Evolutionary conservation across 495 filamentous ascomycete genomes (phyloP).

Genomic region (Halenospora varia): DNA sequence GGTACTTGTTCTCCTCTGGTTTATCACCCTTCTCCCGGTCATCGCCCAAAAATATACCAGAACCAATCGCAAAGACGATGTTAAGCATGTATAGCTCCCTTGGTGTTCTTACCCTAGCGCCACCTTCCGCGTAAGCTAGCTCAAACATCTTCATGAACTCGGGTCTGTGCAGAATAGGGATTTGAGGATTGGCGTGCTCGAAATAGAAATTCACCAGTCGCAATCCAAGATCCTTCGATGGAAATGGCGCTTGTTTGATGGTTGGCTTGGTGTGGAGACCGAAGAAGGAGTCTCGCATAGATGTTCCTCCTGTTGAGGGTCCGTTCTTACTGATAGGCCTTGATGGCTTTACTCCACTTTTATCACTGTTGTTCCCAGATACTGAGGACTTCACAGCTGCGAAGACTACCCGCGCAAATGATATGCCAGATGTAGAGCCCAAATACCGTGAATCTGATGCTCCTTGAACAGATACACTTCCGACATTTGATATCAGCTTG

Average conservation of each 20-base stretch:
- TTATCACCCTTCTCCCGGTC: slow-evolving; percentile 35
- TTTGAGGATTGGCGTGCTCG: slow-evolving; percentile 92
- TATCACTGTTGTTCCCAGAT: slow-evolving; percentile 51
- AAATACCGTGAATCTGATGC: slow-evolving; percentile 76
- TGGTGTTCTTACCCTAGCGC: slow-evolving; percentile 66
- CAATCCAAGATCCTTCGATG: slow-evolving; percentile 65
- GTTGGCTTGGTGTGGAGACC: slow-evolving; percentile 86
- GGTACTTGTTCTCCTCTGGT: slow-evolving; percentile 17
- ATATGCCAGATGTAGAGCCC: slow-evolving; percentile 85
- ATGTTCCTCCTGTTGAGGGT: slow-evolving; percentile 50
- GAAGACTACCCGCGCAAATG: slow-evolving; percentile 91
- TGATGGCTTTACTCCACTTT: slow-evolving; percentile 25
- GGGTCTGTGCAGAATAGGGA: slow-evolving; percentile 81
- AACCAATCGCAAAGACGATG: slow-evolving; percentile 97
- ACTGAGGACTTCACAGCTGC: slow-evolving; percentile 89
- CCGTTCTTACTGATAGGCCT: slow-evolving; percentile 21
- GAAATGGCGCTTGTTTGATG: slow-evolving; percentile 82
- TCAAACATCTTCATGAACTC: slow-evolving; percentile 87
- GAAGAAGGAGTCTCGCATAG: slow-evolving; percentile 93
- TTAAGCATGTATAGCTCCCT: slow-evolving; percentile 89
- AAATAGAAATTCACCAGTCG: slow-evolving; percentile 82
- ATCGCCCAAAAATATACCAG: slow-evolving; percentile 83
- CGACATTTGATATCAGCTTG: slow-evolving; percentile 72
- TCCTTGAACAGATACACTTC: slow-evolving; percentile 71
- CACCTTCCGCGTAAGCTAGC: slow-evolving; percentile 60